Percentiles rank a stretch among this genome's conserved stretches.
phyloP scores from a whole-genome alignment of 2,329 filamentous ascomycete species.

The Penicillium freii region DNA sequence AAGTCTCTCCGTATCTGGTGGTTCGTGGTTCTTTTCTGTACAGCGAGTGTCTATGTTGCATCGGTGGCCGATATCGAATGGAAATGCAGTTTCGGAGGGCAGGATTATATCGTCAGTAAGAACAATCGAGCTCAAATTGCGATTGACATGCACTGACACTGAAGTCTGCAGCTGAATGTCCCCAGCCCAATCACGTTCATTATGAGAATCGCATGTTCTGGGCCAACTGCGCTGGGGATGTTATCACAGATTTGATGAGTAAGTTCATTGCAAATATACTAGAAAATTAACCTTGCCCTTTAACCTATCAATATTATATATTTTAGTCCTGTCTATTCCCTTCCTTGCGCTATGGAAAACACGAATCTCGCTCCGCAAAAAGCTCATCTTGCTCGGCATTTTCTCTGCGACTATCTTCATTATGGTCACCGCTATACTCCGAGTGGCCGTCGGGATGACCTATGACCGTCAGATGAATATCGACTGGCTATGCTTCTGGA shows the following conservation, averaged over 20 bases:
- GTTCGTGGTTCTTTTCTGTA: slow-evolving; percentile 15
- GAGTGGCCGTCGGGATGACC: slow-evolving; percentile 12
- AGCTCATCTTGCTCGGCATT: slow-evolving; percentile 15
- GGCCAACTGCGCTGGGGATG: slow-evolving; percentile 15
- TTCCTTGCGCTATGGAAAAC: slow-evolving; percentile 19
- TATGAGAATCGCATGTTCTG: slow-evolving; percentile 19
- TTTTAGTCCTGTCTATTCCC: slow-evolving; percentile 19
- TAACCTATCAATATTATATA: too few species aligned
- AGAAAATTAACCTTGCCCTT: neutral
- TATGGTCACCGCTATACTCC: slow-evolving; percentile 18
- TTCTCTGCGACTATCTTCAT: slow-evolving; percentile 19
- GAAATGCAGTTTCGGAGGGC: slow-evolving; percentile 12
- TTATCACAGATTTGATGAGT: slow-evolving; percentile 22
- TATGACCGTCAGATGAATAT: slow-evolving; percentile 15
- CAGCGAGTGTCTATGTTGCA: slow-evolving; percentile 10
- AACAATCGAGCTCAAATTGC: neutral
- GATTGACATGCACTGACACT: neutral
- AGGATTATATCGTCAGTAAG: slow-evolving; percentile 18
- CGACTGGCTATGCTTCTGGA: slow-evolving; percentile 22
- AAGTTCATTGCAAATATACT: neutral
- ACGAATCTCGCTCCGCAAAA: slow-evolving; percentile 11
- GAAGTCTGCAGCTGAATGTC: slow-evolving; percentile 11
- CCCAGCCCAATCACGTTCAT: slow-evolving; percentile 11
- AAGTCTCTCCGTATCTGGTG: slow-evolving; percentile 18
- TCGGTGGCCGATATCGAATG: slow-evolving; percentile 19